A percentile compares a stretch with the other conserved stretches of the same genome.
phyloP scores from a whole-genome alignment of 2,329 filamentous ascomycete genomes.

The Cercospora zeina region DNA sequence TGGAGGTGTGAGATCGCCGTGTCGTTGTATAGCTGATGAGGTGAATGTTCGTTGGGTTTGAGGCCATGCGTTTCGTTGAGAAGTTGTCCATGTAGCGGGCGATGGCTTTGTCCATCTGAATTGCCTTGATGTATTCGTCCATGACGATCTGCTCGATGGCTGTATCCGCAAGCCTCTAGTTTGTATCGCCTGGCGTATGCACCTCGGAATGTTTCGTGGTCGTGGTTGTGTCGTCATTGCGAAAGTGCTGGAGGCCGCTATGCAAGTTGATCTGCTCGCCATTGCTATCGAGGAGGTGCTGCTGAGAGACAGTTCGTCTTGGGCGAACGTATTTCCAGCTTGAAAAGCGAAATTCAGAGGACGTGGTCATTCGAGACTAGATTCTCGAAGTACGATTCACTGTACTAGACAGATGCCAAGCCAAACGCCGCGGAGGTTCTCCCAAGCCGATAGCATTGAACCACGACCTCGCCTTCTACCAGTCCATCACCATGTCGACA shows the following conservation, averaged over 20 bases:
- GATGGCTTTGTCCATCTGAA: not conserved
- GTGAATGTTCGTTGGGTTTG: slow-evolving; percentile 13
- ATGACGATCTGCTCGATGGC: slow-evolving; percentile 2
- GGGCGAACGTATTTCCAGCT: not conserved
- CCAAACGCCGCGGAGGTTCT: not conserved
- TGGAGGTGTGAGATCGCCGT: slow-evolving; percentile 80
- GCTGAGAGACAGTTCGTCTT: not conserved
- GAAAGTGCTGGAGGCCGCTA: slow-evolving; percentile 6
- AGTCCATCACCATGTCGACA: slow-evolving; percentile 54
- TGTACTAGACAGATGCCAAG: not conserved
- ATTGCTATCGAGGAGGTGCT: slow-evolving; percentile 3
- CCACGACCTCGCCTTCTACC: not conserved
- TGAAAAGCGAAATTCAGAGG: not conserved
- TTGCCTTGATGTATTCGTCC: not conserved
- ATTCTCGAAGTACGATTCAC: not conserved
- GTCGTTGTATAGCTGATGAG: slow-evolving; percentile 46
- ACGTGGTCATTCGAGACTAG: slow-evolving; percentile 1
- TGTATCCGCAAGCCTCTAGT: slow-evolving; percentile 6
- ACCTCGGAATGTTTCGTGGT: slow-evolving; percentile 16
- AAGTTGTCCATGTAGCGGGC: not conserved
- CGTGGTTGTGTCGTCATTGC: slow-evolving; percentile 8
- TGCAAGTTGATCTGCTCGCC: slow-evolving; percentile 10
- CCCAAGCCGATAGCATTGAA: not conserved
- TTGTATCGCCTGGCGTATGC: slow-evolving; percentile 14
- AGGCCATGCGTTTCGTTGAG: not conserved